Evolutionary conservation across 2,329 filamentous ascomycete genomes (phyloP).

Genomic region (Corynespora cassiicola): DNA sequence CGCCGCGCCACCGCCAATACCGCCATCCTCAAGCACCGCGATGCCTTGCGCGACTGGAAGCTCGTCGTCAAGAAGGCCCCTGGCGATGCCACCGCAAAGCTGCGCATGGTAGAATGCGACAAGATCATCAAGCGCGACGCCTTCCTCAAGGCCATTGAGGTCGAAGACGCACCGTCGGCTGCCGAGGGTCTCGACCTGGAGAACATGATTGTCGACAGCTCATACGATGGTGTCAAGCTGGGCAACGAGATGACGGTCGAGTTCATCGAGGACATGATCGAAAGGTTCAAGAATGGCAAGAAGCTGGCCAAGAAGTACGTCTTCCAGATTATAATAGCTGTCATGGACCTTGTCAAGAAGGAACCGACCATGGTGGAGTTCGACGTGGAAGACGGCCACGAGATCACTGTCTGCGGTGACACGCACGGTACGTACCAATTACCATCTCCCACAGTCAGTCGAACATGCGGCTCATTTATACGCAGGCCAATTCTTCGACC

Average conservation of each 20-base stretch:
- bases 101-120: constrained; percentile 91
- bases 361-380: constrained; percentile 98
- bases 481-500: constrained; percentile 94
- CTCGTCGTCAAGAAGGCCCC: constrained; percentile 88
- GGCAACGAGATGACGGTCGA: constrained; percentile 89
- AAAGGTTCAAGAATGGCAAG: constrained; percentile 95
- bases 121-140: constrained; percentile 91
- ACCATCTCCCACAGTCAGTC: neutral
- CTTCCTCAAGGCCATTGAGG: constrained; percentile 93
- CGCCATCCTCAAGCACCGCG: constrained; percentile 86
- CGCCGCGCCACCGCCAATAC: constrained; percentile 89
- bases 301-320: constrained; percentile 96
- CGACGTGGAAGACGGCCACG: constrained; percentile 76
- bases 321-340: constrained; percentile 91
- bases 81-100: constrained; percentile 84
- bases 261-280: constrained; percentile 97
- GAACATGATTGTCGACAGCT: constrained; percentile 79
- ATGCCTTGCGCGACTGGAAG: constrained; percentile 91
- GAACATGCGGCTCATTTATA: too few species aligned
- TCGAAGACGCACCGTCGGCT: constrained; percentile 89
- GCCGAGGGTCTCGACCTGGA: constrained; percentile 83
- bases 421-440: constrained; percentile 75
- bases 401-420: constrained; percentile 94
- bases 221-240: constrained; percentile 84
- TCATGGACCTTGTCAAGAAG: constrained; percentile 87